Percentiles rank a stretch among this genome's conserved stretches.
phyloP scores from a whole-genome alignment of 1,284 basidiomycete genomes.

The Ceratobasidium sp. region DNA sequence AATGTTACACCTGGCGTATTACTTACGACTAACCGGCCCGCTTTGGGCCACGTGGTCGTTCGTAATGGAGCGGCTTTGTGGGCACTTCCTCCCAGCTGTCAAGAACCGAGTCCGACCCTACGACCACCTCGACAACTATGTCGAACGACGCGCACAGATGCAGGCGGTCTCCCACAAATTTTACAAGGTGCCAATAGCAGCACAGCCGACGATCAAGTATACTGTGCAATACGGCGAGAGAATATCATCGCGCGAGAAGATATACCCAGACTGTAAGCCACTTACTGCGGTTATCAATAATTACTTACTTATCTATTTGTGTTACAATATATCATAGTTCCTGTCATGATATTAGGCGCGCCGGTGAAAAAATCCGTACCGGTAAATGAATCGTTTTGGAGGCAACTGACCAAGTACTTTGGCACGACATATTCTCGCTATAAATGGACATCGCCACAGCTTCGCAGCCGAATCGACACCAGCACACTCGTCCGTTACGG shows the following conservation, averaged over 20 bases:
- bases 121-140: constrained; percentile 53
- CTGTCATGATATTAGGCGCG: constrained; percentile 2
- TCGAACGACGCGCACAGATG: constrained; percentile 52
- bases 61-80: constrained; percentile 58
- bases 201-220: background rate
- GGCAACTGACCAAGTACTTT: constrained; percentile 11
- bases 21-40: constrained; percentile 58
- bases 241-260: background rate
- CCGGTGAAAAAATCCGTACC: background rate
- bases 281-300: no score
- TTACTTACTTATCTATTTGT: background rate
- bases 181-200: background rate
- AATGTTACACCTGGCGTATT: constrained; percentile 60
- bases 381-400: background rate
- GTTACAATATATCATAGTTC: background rate
- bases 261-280: constrained; percentile 26
- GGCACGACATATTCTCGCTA: background rate
- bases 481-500: constrained; percentile 19
- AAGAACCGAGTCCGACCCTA: constrained; percentile 53
- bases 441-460: background rate
- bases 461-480: background rate
- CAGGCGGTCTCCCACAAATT: background rate
- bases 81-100: constrained; percentile 53
- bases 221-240: background rate
- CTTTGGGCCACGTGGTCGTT: constrained; percentile 66